These are phyloP conservation scores for Nigrograna mackinnonii DNA, from an alignment of 2,329 filamentous ascomycete species.

Conservation along the genomic window DNA sequence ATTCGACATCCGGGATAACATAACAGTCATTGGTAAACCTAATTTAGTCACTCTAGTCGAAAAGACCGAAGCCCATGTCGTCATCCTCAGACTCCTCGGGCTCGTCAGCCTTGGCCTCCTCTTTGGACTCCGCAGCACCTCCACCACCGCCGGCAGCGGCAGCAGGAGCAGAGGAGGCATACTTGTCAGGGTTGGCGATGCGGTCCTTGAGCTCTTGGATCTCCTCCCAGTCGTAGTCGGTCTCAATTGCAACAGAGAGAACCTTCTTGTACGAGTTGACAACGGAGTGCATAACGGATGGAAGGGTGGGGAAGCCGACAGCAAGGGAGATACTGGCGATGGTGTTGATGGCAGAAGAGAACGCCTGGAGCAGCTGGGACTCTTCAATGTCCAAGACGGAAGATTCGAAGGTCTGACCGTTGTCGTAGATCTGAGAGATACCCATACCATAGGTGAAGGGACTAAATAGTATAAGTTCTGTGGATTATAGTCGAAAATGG, in stretches of 20 bases:
- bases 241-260: conserved; percentile 85
- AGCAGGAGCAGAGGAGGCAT: conserved; percentile 79
- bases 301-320: conserved; percentile 91
- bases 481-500: not conserved
- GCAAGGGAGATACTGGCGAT: conserved; percentile 92
- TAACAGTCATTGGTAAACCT: conserved; percentile 14
- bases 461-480: conserved; percentile 3
- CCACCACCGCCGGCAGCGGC: conserved; percentile 58
- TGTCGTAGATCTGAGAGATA: conserved; percentile 94
- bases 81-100: conserved; percentile 60
- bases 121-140: conserved; percentile 46
- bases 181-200: conserved; percentile 97
- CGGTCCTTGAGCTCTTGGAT: conserved; percentile 99
- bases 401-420: conserved; percentile 88
- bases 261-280: conserved; percentile 99
- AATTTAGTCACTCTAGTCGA: conserved; percentile 48
- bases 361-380: conserved; percentile 85
- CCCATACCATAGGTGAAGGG: conserved; percentile 82
- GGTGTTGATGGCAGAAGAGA: conserved; percentile 80
- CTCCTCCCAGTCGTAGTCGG: conserved; percentile 91
- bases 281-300: conserved; percentile 93
- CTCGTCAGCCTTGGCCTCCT: conserved; percentile 59
- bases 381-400: conserved; percentile 91
- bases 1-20: conserved; percentile 3
- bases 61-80: conserved; percentile 59